Evolutionary conservation across 192 early-diverging fungal species (phyloP), one percentile per base, ranked within the genome.

Genomic region (Mortierella antarctica): DNA sequence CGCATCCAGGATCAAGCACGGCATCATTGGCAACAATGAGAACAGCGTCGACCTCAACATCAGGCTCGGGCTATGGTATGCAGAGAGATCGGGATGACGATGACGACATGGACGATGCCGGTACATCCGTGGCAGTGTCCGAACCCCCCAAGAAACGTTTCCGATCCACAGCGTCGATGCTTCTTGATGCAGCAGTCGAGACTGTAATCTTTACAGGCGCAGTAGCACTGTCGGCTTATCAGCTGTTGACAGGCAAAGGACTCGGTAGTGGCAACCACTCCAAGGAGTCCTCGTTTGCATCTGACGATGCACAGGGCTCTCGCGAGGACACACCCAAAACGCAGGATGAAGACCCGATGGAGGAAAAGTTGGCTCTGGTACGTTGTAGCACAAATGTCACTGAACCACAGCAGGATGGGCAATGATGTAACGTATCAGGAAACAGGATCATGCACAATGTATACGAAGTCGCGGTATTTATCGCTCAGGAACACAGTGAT

Each of bases 171-270:
- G 67, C 79, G 7, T 69, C 72, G 4, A 82, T 74, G 57, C 54
- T 82, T 21, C 54, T 82, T 23, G 73, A 64, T 20, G 79, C 71
- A 4, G 79, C 73, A 15, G 65, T 82, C 54, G 79, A 82, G 51
- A 82, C 79, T 7, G 79, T 82, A 44, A 82, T 82, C 54, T 82
- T 82, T 61, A 82, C 79, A 8, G 79, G 81, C 51, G 81, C 81
- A 45, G 72, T 82, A 14, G 81, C 81, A 12, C 42, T 82, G 17
- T 71, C 81, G 8, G 81, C 81, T 1, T 75, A 82, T 51, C 81
- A 82, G 49, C 45, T 82, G 23, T 44, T 70, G 41, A 82, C 72
- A 20, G 81, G 72, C 47, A 71, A 68, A n/a, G 71, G 57, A 6
- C 69, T 47, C 20, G 55, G 44, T 12, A 45, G 41, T 11, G 39